Percentiles rank a stretch among this genome's conserved stretches.
Conservation (phyloP, 1,284 basidiomycete genomes). For the Tremellales sp. region DNA sequence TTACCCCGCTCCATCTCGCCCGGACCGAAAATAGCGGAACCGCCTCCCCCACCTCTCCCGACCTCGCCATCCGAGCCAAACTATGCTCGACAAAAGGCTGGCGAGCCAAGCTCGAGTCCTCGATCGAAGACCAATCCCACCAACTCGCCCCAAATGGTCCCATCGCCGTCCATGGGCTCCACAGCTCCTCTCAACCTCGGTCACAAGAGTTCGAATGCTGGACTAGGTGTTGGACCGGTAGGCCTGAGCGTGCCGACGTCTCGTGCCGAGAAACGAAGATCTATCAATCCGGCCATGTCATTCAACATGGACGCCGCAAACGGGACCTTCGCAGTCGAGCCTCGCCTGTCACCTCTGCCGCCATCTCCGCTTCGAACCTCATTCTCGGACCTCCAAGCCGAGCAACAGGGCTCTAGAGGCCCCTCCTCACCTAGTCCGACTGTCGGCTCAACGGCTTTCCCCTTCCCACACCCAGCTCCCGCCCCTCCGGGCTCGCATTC, state of each 20-base stretch:
- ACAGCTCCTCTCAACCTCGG: slow-evolving; percentile 7
- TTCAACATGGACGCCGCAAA: slow-evolving; percentile 42
- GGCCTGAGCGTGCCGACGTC: slow-evolving; percentile 40
- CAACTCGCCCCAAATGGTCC: slow-evolving; percentile 7
- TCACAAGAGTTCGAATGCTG: slow-evolving; percentile 9
- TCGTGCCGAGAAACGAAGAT: slow-evolving; percentile 42
- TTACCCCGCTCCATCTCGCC: slow-evolving; percentile 13
- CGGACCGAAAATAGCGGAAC: slow-evolving; percentile 11
- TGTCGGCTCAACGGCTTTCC: slow-evolving; percentile 10
- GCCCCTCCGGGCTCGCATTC: slow-evolving; percentile 1
- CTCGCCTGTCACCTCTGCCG: slow-evolving; percentile 31
- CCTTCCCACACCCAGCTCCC: slow-evolving; percentile 12
- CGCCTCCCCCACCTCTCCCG: slow-evolving; percentile 19
- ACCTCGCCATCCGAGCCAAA: slow-evolving; percentile 18
- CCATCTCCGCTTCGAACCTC: slow-evolving; percentile 45
- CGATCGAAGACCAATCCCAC: not conserved
- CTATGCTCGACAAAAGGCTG: not conserved
- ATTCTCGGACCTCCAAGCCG: slow-evolving; percentile 28
- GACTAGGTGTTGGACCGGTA: slow-evolving; percentile 25
- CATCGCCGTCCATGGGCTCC: not conserved
- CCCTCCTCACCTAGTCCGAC: slow-evolving; percentile 21
- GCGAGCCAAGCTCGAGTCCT: slow-evolving; percentile 3
- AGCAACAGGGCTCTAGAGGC: slow-evolving; percentile 6
- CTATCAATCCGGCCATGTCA: slow-evolving; percentile 48
- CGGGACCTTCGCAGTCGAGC: slow-evolving; percentile 32